Base-by-base conservation (phyloP, 148 eudicot species). In the Beta vulgaris region DNA sequence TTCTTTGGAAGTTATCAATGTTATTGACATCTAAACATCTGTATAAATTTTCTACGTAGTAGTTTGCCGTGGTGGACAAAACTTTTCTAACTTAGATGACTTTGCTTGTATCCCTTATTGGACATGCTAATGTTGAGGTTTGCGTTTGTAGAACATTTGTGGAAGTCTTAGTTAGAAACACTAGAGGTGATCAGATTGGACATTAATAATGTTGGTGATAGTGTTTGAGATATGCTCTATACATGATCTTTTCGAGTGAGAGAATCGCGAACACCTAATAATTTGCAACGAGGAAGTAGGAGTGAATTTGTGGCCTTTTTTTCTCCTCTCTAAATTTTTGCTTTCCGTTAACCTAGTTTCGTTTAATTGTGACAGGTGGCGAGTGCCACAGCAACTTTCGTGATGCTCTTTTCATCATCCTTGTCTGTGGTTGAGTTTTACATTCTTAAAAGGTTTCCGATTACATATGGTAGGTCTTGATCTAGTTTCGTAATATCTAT, bases 361-460 rank as follows among this genome's bases (percentile, higher is more conserved):
- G 29, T 34, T 74, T 66, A 6, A 11, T 26, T 7, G 65, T 72
- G 66, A 46, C 83, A 93, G 98, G 98, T 91, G 36, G 97, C 98
- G 23, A 95, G 98, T 51, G 93, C 98, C 40, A 94, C 98, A 75
- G 98, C 98, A 46, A 94, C 98, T 3, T 94, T 95, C 77, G 98
- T 95, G 77, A 95, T 95, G 98, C 78, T 95, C 83, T 95, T 86
- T 77, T 95, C 98, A 12, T 89, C 98, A 61, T 95, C 98, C 53
- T 82, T 95, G 72, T 95, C 98, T 23, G 98, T 95, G 73, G 92
- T 95, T 76, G 98, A 95, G 85, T 95, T 94, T 63, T 92, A 95
- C 84, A 90, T 95, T 63, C 90, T 95, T 46, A 82, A 87, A 71
- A 85, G 97, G 72, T 95, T 95, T 78, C 98, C 98, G 6, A 88